These are phyloP conservation scores for Ilyonectria destructans DNA, from an alignment of 2,329 filamentous ascomycete species.

Conservation along the genomic window DNA sequence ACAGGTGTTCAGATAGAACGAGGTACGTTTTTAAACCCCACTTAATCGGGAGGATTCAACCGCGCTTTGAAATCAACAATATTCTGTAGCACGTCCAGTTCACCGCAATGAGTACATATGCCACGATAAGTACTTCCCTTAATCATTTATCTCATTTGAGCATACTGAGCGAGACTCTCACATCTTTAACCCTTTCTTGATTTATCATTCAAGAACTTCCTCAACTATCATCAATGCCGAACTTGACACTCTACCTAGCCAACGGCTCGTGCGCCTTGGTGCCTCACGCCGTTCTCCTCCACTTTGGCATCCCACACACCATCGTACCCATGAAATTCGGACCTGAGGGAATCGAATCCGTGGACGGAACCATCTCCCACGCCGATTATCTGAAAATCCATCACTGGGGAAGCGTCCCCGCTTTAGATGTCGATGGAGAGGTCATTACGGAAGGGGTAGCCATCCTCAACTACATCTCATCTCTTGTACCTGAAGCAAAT, in stretches of 20 bases:
- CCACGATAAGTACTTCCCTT: no score
- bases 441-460: slow-evolving; percentile 55
- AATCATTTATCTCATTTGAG: no score
- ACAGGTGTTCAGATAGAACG: no score
- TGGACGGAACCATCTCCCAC: slow-evolving; percentile 43
- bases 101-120: no score
- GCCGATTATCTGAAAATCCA: slow-evolving; percentile 52
- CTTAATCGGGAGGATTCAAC: no score
- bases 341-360: slow-evolving; percentile 40
- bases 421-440: slow-evolving; percentile 48
- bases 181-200: no score
- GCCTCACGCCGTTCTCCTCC: slow-evolving; percentile 50
- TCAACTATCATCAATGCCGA: slow-evolving; percentile 31
- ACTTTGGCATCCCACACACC: slow-evolving; percentile 50
- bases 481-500: slow-evolving; percentile 35
- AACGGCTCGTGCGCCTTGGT: slow-evolving; percentile 52
- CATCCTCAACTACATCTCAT: slow-evolving; percentile 52
- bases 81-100: no score
- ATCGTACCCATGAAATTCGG: slow-evolving; percentile 39
- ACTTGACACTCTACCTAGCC: slow-evolving; percentile 50
- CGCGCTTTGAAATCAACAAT: no score
- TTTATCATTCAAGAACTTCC: no score
- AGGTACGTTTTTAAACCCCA: no score
- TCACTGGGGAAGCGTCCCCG: slow-evolving; percentile 52
- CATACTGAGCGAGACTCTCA: no score